A percentile compares a stretch with the other conserved stretches of the same genome.
These are phyloP conservation scores for Collybia sp. DNA, from an alignment of 768 basidiomycete genomes.

Conservation along the genomic window DNA sequence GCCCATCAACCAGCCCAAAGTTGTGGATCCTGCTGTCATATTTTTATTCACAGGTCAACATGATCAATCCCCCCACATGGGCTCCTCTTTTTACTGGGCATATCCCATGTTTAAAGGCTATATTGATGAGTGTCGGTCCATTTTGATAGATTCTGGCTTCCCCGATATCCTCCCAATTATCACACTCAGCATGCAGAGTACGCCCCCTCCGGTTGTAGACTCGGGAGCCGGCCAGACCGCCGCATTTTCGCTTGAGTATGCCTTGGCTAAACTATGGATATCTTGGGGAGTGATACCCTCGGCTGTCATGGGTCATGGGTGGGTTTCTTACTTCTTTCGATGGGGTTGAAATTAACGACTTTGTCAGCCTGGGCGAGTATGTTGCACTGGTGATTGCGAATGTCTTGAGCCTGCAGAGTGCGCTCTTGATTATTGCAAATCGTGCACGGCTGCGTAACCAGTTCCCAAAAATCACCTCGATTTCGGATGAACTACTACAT, in stretches of 20 bases:
- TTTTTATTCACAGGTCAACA: constrained; percentile 79
- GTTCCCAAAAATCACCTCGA: too few species aligned
- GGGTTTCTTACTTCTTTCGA: constrained; percentile 10
- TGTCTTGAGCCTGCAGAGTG: constrained; percentile 52
- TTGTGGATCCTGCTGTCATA: constrained; percentile 28
- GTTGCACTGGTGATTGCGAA: constrained; percentile 62
- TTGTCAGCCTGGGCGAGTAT: constrained; percentile 71
- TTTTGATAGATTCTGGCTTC: constrained; percentile 45
- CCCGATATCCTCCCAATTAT: constrained; percentile 45
- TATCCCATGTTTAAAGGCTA: constrained; percentile 40
- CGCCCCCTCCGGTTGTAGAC: constrained; percentile 33
- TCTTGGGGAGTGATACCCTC: constrained; percentile 61
- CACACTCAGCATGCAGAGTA: constrained; percentile 12
- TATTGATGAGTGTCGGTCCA: constrained; percentile 55
- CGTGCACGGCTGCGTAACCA: constrained; percentile 29
- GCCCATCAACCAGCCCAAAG: constrained; percentile 20
- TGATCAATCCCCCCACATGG: constrained; percentile 64
- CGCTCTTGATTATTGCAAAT: constrained; percentile 50
- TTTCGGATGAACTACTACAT: constrained; percentile 21
- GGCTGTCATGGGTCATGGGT: constrained; percentile 76
- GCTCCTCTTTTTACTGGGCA: constrained; percentile 45
- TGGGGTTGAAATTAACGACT: constrained; percentile 2
- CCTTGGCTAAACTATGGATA: constrained; percentile 59
- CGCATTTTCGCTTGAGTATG: constrained; percentile 59
- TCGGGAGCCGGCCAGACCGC: constrained; percentile 39